Percentiles rank a stretch among this genome's conserved stretches.
Evolutionary conservation across 2,329 filamentous ascomycete genomes (phyloP).

Genomic region (Pseudocercospora crystallina): DNA sequence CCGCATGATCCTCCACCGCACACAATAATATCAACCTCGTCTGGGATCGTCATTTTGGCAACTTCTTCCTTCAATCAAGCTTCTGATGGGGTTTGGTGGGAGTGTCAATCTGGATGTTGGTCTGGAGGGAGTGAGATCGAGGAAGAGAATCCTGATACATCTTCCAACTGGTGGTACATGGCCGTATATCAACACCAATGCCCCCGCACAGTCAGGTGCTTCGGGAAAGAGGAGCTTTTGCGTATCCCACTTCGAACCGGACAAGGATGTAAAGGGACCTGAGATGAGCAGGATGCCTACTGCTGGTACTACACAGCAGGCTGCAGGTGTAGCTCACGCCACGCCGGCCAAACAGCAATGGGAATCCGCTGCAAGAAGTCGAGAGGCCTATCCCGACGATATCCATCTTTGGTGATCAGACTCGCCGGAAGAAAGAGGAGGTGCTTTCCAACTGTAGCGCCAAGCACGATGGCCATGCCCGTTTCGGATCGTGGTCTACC

Average conservation of each 20-base stretch:
- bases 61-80: conserved; percentile 10
- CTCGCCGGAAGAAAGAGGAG: neutral
- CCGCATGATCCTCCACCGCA: conserved; percentile 71
- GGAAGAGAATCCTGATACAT: conserved; percentile 15
- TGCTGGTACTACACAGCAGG: conserved; percentile 10
- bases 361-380: conserved; percentile 4
- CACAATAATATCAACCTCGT: conserved; percentile 80
- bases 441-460: neutral
- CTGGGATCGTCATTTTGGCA: conserved; percentile 61
- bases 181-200: conserved; percentile 25
- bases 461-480: conserved; percentile 4
- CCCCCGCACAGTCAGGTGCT: conserved; percentile 26
- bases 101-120: neutral
- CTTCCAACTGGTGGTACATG: conserved; percentile 7
- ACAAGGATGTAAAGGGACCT: conserved; percentile 19
- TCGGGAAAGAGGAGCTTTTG: conserved; percentile 17
- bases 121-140: conserved; percentile 11
- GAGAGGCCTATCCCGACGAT: neutral
- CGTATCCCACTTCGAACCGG: conserved; percentile 14
- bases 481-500: neutral
- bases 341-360: conserved; percentile 15
- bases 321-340: conserved; percentile 19
- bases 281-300: conserved; percentile 18
- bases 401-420: neutral
- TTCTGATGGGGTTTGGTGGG: conserved; percentile 4